Evolutionary conservation across 192 early-diverging fungal species (phyloP).

Genomic region (Linnemannia schmuckeri): DNA sequence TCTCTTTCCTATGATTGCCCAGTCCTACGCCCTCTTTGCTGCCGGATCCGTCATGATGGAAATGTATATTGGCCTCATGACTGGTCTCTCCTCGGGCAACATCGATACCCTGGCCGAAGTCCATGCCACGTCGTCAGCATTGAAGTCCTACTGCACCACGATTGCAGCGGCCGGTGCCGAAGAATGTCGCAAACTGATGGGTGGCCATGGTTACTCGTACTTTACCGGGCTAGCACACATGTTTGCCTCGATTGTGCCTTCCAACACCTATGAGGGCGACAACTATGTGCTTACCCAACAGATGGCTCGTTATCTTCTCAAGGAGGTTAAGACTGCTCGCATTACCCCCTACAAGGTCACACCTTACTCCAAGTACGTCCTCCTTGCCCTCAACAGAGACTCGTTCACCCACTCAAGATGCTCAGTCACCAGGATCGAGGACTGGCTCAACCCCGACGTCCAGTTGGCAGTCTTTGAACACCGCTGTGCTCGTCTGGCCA

Average conservation of each 20-base stretch:
- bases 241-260: conserved; percentile 76
- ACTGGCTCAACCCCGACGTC: conserved; percentile 56
- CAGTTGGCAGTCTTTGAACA: conserved; percentile 63
- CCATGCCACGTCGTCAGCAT: conserved; percentile 84
- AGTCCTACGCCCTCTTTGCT: conserved; percentile 63
- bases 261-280: conserved; percentile 87
- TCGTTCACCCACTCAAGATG: conserved; percentile 28
- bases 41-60: conserved; percentile 50
- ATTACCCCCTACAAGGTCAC: conserved; percentile 37
- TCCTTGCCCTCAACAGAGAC: conserved; percentile 16
- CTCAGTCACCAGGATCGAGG: conserved; percentile 35
- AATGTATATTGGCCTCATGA: conserved; percentile 71
- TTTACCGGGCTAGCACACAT: conserved; percentile 79
- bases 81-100: conserved; percentile 61
- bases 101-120: conserved; percentile 66
- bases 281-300: conserved; percentile 90
- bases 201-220: conserved; percentile 83
- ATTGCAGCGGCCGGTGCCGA: conserved; percentile 76
- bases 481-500: conserved; percentile 62
- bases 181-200: conserved; percentile 77
- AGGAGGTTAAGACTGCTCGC: conserved; percentile 54
- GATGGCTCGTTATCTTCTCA: conserved; percentile 80
- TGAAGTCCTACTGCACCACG: conserved; percentile 82
- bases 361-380: conserved; percentile 45
- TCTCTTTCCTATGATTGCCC: conserved; percentile 66